Conservation (phyloP, 2,329 filamentous ascomycete genomes). For the Monilinia laxa region DNA sequence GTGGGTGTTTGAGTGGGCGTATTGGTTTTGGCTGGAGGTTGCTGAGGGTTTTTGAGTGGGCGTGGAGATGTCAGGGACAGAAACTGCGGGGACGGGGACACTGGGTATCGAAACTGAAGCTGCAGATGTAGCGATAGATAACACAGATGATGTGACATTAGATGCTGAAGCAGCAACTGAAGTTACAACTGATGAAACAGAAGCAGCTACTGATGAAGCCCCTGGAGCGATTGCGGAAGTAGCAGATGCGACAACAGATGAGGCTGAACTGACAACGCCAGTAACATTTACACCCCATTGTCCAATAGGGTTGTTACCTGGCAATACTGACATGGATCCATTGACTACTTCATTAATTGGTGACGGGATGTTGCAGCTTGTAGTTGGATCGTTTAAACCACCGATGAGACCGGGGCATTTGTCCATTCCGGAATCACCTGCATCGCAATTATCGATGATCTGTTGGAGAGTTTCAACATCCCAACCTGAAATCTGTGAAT, state of each 20-base stretch:
- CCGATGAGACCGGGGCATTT: slow-evolving; percentile 58
- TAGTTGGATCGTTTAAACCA: slow-evolving; percentile 49
- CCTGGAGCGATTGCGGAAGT: not conserved
- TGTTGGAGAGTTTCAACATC: slow-evolving; percentile 64
- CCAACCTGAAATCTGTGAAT: slow-evolving; percentile 75
- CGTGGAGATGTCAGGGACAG: not conserved
- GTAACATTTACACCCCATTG: slow-evolving; percentile 46
- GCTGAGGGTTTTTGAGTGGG: not conserved
- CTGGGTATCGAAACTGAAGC: not conserved
- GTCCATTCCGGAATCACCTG: slow-evolving; percentile 59
- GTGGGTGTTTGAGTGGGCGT: not conserved
- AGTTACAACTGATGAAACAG: not conserved
- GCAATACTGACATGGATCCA: slow-evolving; percentile 50
- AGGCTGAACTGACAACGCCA: slow-evolving; percentile 1
- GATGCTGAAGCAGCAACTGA: slow-evolving; percentile 5
- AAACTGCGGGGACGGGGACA: not conserved
- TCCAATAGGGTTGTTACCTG: slow-evolving; percentile 55
- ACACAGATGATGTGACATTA: not conserved
- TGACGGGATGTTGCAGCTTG: slow-evolving; percentile 52
- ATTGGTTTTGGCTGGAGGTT: not conserved
- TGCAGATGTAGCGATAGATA: not conserved
- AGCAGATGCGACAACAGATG: slow-evolving; percentile 11
- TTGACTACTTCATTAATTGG: slow-evolving; percentile 48
- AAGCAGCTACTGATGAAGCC: not conserved
- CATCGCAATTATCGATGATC: slow-evolving; percentile 71